These are phyloP conservation scores for Fraxinus latifolia DNA, from an alignment of 305 asterid genomes.

Conservation along the genomic window DNA sequence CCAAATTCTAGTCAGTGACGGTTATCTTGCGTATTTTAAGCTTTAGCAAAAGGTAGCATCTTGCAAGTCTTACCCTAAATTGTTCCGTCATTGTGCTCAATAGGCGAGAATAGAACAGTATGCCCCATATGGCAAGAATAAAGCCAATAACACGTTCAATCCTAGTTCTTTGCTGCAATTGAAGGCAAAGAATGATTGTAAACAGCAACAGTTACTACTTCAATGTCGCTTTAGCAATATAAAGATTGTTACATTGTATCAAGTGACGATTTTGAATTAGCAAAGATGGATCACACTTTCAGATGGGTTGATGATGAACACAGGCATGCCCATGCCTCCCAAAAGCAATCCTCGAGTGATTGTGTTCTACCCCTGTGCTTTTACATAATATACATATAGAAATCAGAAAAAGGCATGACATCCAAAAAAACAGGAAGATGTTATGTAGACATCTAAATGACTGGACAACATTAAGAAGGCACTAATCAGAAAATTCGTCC, in stretches of 20 bases:
- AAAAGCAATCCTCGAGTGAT: constrained; percentile 92
- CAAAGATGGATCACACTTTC: constrained; percentile 60
- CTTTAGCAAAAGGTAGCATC: constrained; percentile 22
- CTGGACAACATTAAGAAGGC: neutral
- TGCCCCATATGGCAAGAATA: constrained; percentile 96
- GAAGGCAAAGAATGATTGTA: constrained; percentile 27
- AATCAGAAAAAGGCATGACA: constrained; percentile 23
- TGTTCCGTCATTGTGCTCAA: constrained; percentile 98
- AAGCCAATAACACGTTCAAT: constrained; percentile 90
- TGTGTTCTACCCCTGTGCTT: constrained; percentile 63
- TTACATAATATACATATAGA: constrained; percentile 25
- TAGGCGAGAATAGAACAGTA: constrained; percentile 86
- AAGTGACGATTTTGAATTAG: constrained; percentile 33
- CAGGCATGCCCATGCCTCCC: constrained; percentile 99
- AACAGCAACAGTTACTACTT: constrained; percentile 25
- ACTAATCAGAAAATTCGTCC: neutral
- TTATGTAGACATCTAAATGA: neutral
- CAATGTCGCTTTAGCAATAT: constrained; percentile 25
- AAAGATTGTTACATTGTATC: constrained; percentile 32
- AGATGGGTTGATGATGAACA: constrained; percentile 96
- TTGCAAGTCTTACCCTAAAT: constrained; percentile 66
- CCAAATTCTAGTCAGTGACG: constrained; percentile 35
- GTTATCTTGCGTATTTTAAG: constrained; percentile 25
- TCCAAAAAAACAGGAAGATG: neutral
- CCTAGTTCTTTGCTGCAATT: constrained; percentile 93